phyloP scores from a whole-genome alignment of 1,139 yeast genomes.

The Blastobotrys serpentis region DNA sequence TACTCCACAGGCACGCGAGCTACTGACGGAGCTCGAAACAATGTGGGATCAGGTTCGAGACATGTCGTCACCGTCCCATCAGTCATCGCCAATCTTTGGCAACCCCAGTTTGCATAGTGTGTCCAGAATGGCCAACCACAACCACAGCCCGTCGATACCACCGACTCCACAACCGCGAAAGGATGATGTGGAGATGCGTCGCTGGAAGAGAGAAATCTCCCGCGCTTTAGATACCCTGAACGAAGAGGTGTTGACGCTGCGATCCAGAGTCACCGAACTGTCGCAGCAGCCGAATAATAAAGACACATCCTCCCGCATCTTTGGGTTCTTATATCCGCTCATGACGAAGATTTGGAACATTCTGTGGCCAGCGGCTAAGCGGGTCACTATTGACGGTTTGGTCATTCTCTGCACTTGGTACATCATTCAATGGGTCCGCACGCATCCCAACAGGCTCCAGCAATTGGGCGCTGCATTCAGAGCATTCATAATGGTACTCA shows the following conservation, averaged over 20 bases:
- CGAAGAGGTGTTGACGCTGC: conserved; percentile 30
- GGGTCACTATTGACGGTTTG: conserved; percentile 16
- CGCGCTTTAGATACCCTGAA: conserved; percentile 35
- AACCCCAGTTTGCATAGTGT: conserved; percentile 2
- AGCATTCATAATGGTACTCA: background rate
- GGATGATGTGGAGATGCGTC: conserved; percentile 23
- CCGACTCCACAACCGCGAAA: conserved; percentile 5
- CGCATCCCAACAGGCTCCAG: conserved; percentile 3
- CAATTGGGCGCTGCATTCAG: background rate
- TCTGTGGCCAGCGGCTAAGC: conserved; percentile 11
- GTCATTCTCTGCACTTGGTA: conserved; percentile 13
- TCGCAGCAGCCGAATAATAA: conserved; percentile 8
- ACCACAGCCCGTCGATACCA: conserved; percentile 6
- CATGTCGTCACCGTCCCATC: conserved; percentile 29
- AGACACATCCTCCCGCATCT: background rate
- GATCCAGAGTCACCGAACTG: conserved; percentile 17
- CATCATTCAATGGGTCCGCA: conserved; percentile 14
- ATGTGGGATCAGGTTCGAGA: conserved; percentile 76
- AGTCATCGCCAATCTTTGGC: conserved; percentile 3
- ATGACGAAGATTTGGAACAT: conserved; percentile 10
- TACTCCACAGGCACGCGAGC: conserved; percentile 64
- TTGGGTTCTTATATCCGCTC: background rate
- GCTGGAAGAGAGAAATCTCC: conserved; percentile 35
- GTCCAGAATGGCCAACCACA: conserved; percentile 6
- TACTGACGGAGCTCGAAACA: conserved; percentile 63